These are phyloP conservation scores for Solanum chacoense DNA, from an alignment of 305 asterid genomes.

Conservation along the genomic window DNA sequence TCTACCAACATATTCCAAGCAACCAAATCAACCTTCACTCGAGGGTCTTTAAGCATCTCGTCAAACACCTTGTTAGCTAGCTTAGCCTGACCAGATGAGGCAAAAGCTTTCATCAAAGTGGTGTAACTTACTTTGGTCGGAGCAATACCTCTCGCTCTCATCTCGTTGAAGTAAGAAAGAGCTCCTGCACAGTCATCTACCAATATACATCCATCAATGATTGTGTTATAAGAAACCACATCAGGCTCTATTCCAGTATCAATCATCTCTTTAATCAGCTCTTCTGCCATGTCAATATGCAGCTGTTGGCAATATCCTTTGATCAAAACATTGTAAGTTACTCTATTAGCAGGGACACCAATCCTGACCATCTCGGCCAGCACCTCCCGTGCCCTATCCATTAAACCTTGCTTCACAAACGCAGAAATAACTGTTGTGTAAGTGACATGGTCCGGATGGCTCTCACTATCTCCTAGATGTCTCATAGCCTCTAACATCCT, in stretches of 20 bases:
- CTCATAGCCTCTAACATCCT: constrained; percentile 96
- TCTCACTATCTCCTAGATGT: constrained; percentile 44
- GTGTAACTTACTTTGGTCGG: constrained; percentile 92
- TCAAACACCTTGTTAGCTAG: constrained; percentile 72
- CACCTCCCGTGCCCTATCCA: constrained; percentile 73
- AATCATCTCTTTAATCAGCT: constrained; percentile 57
- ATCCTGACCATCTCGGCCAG: constrained; percentile 58
- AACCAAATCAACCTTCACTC: constrained; percentile 75
- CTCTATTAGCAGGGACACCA: constrained; percentile 59
- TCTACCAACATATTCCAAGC: constrained; percentile 98
- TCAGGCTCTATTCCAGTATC: constrained; percentile 62
- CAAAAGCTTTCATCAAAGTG: constrained; percentile 95
- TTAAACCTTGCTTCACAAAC: constrained; percentile 59
- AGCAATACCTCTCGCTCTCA: constrained; percentile 77
- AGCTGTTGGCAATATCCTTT: constrained; percentile 85
- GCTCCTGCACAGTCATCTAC: constrained; percentile 86
- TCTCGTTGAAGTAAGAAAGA: constrained; percentile 76
- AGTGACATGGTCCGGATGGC: constrained; percentile 87
- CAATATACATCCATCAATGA: constrained; percentile 79
- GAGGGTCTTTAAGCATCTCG: constrained; percentile 84
- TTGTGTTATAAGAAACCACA: constrained; percentile 81
- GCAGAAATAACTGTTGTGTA: constrained; percentile 90
- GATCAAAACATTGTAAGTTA: constrained; percentile 80
- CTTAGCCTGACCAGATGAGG: constrained; percentile 77
- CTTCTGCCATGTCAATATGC: constrained; percentile 82